Base-by-base conservation (phyloP, 176 grass and related monocot genomes). In the Otatea glauca region DNA sequence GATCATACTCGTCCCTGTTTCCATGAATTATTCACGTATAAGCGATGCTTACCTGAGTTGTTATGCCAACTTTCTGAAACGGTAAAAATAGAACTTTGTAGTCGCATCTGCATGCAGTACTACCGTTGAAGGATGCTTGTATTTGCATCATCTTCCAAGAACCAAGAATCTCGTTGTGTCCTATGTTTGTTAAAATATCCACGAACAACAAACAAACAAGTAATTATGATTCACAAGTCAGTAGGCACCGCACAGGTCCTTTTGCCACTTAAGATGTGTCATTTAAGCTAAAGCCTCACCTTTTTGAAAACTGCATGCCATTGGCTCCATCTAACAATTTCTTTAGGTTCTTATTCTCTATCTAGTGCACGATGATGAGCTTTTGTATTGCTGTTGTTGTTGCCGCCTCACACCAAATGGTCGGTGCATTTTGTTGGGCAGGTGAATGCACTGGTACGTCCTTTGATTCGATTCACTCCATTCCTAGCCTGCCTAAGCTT, bases 361-460 rank as follows among this genome's bases (percentile, higher is more conserved):
- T 25, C 5, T 20, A 25, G 6, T n/a, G 72, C 17, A 5, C 0
- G 4, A 64, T 9, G 34, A 56, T 65, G 68, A 41, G 35, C 32
- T 51, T 53, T 76, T 29, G 9, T 61, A 49, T 27, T 67, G 27
- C 27, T 16, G 66, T 34, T 15, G 34, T 23, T 5, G 18, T 7
- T 17, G 35, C 49, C 44, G 59, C 59, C 45, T 77, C 23, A 20
- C 65, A 20, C 65, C 66, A 5, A 65, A 65, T 88, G 86, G 80
- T 64, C 80, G 86, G 65, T 53, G 86, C 65, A 53, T 48, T 43
- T 78, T 45, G 74, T 20, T 34, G 3, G 43, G n/a, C 72, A 65
- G 65, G 65, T 88, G 66, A 74, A 56, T 43, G 78, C 85, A 82
- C 21, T 37, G 34, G 65, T 78, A 65, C 65, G 53, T 7, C n/a